phyloP scores from a whole-genome alignment of 768 basidiomycete species.

The Podaxis sp. region DNA sequence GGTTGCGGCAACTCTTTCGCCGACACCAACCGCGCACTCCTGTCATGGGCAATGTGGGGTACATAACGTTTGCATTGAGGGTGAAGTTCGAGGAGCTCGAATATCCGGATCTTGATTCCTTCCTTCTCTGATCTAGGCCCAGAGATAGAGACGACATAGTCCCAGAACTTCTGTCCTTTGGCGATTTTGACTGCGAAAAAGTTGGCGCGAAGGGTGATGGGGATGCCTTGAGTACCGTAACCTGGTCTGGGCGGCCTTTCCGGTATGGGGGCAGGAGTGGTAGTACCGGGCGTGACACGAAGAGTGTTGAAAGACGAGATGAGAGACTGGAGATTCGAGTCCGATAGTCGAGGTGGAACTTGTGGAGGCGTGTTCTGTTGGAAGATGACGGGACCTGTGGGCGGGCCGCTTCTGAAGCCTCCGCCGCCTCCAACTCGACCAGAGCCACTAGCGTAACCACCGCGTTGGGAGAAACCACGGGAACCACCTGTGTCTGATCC shows the following conservation, averaged over 20 bases:
- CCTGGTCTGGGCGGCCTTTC: constrained; percentile 50
- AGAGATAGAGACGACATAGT: constrained; percentile 50
- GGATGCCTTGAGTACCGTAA: constrained; percentile 46
- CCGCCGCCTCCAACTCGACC: constrained; percentile 8
- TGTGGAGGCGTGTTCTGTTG: constrained; percentile 29
- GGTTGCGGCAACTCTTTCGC: constrained; percentile 41
- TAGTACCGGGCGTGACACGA: constrained; percentile 14
- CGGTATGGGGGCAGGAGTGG: neutral
- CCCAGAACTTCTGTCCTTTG: constrained; percentile 40
- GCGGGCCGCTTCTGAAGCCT: constrained; percentile 18
- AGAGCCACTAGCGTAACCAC: neutral
- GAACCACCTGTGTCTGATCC: neutral
- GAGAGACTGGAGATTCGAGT: constrained; percentile 31
- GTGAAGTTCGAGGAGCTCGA: constrained; percentile 49
- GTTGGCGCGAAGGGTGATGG: constrained; percentile 53
- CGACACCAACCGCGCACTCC: constrained; percentile 42
- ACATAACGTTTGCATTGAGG: constrained; percentile 32
- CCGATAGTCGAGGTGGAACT: constrained; percentile 33
- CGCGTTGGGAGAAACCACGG: neutral
- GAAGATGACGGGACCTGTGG: constrained; percentile 34
- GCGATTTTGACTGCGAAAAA: constrained; percentile 52
- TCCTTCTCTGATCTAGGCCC: constrained; percentile 39
- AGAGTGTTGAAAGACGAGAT: constrained; percentile 33
- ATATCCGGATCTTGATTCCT: constrained; percentile 45
- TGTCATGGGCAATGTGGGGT: constrained; percentile 49